These are phyloP conservation scores for Saussurea involucrata DNA, from an alignment of 129 eudicot species.

Conservation along the genomic window DNA sequence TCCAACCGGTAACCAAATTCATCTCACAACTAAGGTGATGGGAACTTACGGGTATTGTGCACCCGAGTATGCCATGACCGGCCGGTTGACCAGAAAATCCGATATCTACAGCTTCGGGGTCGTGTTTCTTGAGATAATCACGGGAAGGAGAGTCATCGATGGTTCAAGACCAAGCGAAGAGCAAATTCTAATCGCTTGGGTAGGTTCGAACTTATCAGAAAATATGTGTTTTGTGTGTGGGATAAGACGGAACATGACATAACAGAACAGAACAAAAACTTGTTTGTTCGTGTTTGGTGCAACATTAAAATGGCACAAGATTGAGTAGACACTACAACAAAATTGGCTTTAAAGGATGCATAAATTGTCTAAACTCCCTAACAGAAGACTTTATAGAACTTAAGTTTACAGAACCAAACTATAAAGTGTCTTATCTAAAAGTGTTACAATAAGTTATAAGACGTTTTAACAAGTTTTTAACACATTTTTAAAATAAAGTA, in stretches of 20 bases:
- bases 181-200: constrained; percentile 85
- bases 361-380: too few relatives aligned
- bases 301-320: background rate
- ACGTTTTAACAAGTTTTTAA: too few relatives aligned
- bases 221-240: background rate
- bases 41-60: constrained; percentile 97
- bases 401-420: too few relatives aligned
- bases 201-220: constrained; percentile 14
- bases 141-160: constrained; percentile 84
- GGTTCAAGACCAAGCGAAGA: constrained; percentile 64
- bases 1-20: constrained; percentile 60
- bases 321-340: background rate
- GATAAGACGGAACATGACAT: background rate
- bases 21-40: constrained; percentile 82
- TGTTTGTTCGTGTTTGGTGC: background rate
- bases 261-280: background rate
- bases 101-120: constrained; percentile 97
- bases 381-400: too few relatives aligned
- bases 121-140: constrained; percentile 86
- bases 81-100: constrained; percentile 72
- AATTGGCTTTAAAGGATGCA: too few relatives aligned
- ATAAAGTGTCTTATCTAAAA: too few relatives aligned
- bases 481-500: too few relatives aligned
- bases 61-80: constrained; percentile 89
- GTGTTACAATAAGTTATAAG: too few relatives aligned